Percentiles rank a stretch among this genome's conserved stretches.
These are phyloP conservation scores for Monosporozyma servazzii DNA, from an alignment of 805 yeast species.

Conservation along the genomic window DNA sequence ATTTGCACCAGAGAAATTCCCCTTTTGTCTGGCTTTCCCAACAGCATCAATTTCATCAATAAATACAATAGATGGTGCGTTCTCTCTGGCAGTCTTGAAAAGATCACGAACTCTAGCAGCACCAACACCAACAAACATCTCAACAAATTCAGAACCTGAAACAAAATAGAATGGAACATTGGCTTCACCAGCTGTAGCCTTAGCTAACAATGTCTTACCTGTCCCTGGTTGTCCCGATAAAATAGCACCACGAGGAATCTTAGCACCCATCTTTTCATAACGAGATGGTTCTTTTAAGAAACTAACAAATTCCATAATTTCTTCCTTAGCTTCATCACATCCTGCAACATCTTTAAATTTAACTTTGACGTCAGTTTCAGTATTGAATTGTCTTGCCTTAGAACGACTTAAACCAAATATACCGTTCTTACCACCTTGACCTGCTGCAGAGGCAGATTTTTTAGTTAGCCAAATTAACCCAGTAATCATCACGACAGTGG, in stretches of 20 bases:
- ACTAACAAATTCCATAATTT: constrained; percentile 94
- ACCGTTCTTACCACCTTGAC: constrained; percentile 51
- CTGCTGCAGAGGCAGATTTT: constrained; percentile 41
- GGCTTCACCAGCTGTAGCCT: constrained; percentile 99
- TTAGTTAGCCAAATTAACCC: constrained; percentile 79
- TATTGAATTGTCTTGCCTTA: constrained; percentile 83
- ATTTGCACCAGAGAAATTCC: constrained; percentile 64
- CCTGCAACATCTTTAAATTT: constrained; percentile 96
- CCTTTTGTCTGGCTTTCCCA: constrained; percentile 83
- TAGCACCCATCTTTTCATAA: constrained; percentile 90
- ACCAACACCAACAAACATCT: constrained; percentile 99
- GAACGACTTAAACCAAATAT: constrained; percentile 87
- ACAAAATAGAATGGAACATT: constrained; percentile 95
- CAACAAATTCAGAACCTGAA: constrained; percentile 95
- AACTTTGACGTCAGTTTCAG: constrained; percentile 81
- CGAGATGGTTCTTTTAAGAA: constrained; percentile 84
- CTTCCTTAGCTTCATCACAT: constrained; percentile 92
- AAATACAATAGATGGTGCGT: constrained; percentile 93
- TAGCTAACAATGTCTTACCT: constrained; percentile 93
- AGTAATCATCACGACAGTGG: constrained; percentile 83
- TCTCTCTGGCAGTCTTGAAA: constrained; percentile 82
- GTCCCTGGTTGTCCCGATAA: constrained; percentile 99
- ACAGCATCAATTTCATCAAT: constrained; percentile 99
- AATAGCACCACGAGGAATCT: constrained; percentile 96
- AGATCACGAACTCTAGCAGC: constrained; percentile 96